Base-by-base conservation (phyloP, 1,284 basidiomycete species). In the Puccinia hordei region DNA sequence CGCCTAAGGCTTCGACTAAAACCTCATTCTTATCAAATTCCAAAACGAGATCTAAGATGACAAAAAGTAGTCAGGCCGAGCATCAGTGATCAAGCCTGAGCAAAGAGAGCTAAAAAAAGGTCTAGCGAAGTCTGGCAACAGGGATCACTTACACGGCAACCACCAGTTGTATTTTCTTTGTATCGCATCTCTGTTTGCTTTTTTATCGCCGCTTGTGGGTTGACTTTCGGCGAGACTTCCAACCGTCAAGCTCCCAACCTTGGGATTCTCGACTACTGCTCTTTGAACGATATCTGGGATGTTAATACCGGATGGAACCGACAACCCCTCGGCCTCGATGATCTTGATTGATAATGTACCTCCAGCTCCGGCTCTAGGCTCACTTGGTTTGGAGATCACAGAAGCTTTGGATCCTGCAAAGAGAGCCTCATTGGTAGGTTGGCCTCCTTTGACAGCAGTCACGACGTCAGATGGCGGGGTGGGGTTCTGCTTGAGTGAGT, bases 1-100 rank as follows among this genome's bases (percentile, higher is more conserved):
- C 96, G 6, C 93, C 95, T 82, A 98, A 89, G 9, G 95, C 94
- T 87, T 98, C 95, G 82, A 98, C 92, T 83, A 99, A 88, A 82
- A 99, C 92, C 87, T 99, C 95, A 87, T 99, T 99, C 90, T 98
- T 98, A 89, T 99, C 96, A 88, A 98, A 99, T 87, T 98, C 95
- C 82, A 98, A 90, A 55, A 97, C 95, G 85, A 97, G 91, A 84
- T 98, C 78, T 80, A n/a, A n/a, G n/a, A n/a, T n/a, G 24, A 27
- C 49, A 27, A 49, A 46, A 5, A 75, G 17, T 51, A 24, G 66
- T 6, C 19, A 17, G 22, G 22, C n/a, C 9, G 13, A 24, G 19
- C 12, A 74, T 51, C 33, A 12, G 3, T 12, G 10, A 30, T 41
- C 22, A 55, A 77, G 33, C 24, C 30, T 9, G n/a, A 44, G 17